These are phyloP conservation scores for Vachellia pachyceras DNA, from an alignment of 306 rosid genomes.

Conservation along the genomic window DNA sequence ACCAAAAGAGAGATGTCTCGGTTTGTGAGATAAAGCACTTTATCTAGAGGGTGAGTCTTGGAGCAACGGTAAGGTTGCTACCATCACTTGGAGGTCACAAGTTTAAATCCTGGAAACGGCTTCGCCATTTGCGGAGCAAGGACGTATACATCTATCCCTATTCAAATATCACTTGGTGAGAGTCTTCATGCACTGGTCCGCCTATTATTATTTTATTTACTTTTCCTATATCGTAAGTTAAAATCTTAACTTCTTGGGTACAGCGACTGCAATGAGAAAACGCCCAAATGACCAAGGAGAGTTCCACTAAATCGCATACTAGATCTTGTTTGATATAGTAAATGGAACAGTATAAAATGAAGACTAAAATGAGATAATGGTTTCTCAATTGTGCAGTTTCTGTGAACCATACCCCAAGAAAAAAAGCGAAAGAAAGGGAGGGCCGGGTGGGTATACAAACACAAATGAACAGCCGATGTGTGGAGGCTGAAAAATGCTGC, in stretches of 20 bases:
- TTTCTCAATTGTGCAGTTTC: background rate
- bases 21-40: no score
- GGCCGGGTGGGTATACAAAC: background rate
- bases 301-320: background rate
- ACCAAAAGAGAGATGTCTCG: background rate
- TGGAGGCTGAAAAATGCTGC: background rate
- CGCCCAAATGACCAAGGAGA: background rate
- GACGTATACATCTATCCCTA: no score
- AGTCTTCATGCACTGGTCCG: no score
- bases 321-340: background rate
- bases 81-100: no score
- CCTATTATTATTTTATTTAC: background rate
- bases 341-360: background rate
- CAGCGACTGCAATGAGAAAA: background rate
- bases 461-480: background rate
- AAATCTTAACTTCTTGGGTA: background rate
- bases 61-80: no score
- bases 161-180: no score
- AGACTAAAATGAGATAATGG: background rate
- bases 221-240: background rate
- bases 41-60: no score
- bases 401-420: background rate
- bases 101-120: no score
- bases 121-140: no score
- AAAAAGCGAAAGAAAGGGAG: background rate